Conservation (phyloP, 2,329 filamentous ascomycete genomes). For the Nigrospora sphaerica region DNA sequence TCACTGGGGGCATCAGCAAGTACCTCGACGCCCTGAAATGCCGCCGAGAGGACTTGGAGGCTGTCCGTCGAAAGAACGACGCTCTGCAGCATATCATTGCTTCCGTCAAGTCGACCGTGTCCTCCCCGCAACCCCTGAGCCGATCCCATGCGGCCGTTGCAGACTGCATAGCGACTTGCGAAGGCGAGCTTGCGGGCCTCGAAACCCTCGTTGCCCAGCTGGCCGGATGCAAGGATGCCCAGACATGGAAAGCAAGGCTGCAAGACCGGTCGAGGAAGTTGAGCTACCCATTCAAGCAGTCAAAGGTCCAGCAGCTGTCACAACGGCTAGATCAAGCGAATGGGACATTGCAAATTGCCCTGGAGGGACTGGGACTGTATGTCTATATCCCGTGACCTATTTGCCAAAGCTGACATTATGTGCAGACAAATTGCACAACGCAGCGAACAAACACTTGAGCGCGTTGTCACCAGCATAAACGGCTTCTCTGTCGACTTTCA, state of each 20-base stretch:
- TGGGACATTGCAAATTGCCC: slow-evolving; percentile 4
- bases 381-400: not conserved
- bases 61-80: not conserved
- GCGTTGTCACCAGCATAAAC: no score
- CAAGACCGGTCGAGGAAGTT: slow-evolving; percentile 3
- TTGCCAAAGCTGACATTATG: no score
- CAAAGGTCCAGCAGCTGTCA: slow-evolving; percentile 2
- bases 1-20: slow-evolving; percentile 4
- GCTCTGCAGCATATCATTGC: slow-evolving; percentile 2
- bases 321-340: slow-evolving; percentile 1
- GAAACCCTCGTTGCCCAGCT: not conserved
- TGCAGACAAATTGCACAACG: no score
- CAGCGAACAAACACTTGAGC: no score
- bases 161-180: slow-evolving; percentile 1
- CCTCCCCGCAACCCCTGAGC: not conserved
- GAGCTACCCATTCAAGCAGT: slow-evolving; percentile 5
- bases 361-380: slow-evolving; percentile 4
- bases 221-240: not conserved
- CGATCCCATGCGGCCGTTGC: not conserved
- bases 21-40: slow-evolving; percentile 8
- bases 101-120: not conserved
- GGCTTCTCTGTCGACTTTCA: no score
- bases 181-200: slow-evolving; percentile 2
- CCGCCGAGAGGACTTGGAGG: slow-evolving; percentile 4
- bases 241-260: not conserved